These are phyloP conservation scores for Lagerstroemia speciosa DNA, from an alignment of 345 rosid genomes.

Conservation along the genomic window DNA sequence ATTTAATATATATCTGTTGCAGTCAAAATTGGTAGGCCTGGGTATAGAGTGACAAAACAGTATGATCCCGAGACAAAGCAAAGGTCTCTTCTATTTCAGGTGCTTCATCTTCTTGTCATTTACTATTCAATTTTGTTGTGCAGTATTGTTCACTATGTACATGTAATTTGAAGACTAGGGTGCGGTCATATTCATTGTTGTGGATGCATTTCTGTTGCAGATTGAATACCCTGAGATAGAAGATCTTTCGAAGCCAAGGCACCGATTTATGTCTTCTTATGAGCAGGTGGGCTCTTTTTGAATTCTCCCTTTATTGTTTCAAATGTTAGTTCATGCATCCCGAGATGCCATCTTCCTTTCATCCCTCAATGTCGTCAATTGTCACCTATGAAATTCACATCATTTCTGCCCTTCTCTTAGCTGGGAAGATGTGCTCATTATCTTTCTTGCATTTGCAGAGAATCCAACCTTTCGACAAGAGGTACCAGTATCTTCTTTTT, in stretches of 20 bases:
- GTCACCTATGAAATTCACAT: not conserved
- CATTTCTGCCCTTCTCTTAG: not conserved
- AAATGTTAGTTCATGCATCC: no score
- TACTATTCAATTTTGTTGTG: not conserved
- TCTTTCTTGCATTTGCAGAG: constrained; percentile 39
- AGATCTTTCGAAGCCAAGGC: constrained; percentile 77
- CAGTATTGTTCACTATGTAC: not conserved
- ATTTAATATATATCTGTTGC: constrained; percentile 15
- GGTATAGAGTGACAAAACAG: constrained; percentile 90
- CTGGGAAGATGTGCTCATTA: not conserved
- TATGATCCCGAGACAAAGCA: constrained; percentile 88
- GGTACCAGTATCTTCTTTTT: constrained; percentile 82
- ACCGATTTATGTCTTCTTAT: constrained; percentile 90
- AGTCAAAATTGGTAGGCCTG: constrained; percentile 98
- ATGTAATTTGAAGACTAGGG: not conserved
- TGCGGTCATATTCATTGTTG: not conserved
- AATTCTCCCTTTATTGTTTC: not conserved
- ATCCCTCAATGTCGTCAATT: not conserved
- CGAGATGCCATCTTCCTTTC: not conserved
- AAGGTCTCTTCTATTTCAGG: constrained; percentile 94
- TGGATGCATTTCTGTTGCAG: constrained; percentile 23
- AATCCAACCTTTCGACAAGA: constrained; percentile 77
- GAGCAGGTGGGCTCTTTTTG: constrained; percentile 56
- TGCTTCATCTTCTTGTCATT: constrained; percentile 10
- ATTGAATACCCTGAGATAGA: constrained; percentile 99